Conservation (phyloP, 139 green algal species). For the Spirogloea muscicola region DNA sequence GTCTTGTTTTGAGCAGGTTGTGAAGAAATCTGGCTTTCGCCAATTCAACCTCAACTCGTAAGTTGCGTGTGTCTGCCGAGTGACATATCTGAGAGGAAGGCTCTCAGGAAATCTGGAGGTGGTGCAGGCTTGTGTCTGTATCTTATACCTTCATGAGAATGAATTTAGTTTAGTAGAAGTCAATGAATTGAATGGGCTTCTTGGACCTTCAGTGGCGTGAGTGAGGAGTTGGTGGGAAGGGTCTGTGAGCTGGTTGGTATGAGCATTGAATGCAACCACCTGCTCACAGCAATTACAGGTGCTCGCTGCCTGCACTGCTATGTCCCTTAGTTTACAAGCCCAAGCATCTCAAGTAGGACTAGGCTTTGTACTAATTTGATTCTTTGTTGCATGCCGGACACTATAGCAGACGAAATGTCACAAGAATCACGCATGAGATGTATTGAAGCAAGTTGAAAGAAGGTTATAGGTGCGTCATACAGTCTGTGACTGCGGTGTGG, state of each 20-base stretch:
- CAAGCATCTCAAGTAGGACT: background rate
- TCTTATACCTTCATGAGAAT: background rate
- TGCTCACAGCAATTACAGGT: conserved; percentile 21
- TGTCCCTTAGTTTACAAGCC: background rate
- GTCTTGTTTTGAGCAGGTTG: too few relatives aligned
- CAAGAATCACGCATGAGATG: too few relatives aligned
- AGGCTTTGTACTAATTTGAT: too few relatives aligned
- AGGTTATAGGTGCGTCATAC: background rate
- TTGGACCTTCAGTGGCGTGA: conserved; percentile 9
- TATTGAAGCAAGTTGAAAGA: too few relatives aligned
- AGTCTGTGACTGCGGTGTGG: background rate
- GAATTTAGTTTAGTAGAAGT: background rate
- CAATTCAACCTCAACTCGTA: too few relatives aligned
- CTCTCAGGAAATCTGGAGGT: background rate
- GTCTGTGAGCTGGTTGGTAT: conserved; percentile 7
- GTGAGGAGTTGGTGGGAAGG: conserved; percentile 1
- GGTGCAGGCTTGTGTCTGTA: background rate
- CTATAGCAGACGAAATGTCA: too few relatives aligned
- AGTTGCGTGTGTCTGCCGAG: too few relatives aligned
- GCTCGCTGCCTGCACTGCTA: background rate
- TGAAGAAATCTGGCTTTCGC: too few relatives aligned
- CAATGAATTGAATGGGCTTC: too few relatives aligned
- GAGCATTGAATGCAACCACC: conserved; percentile 9
- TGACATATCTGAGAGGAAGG: background rate
- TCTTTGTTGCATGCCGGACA: background rate